These are phyloP conservation scores for Dryas alaskensis DNA, from an alignment of 306 rosid species.

Conservation along the genomic window DNA sequence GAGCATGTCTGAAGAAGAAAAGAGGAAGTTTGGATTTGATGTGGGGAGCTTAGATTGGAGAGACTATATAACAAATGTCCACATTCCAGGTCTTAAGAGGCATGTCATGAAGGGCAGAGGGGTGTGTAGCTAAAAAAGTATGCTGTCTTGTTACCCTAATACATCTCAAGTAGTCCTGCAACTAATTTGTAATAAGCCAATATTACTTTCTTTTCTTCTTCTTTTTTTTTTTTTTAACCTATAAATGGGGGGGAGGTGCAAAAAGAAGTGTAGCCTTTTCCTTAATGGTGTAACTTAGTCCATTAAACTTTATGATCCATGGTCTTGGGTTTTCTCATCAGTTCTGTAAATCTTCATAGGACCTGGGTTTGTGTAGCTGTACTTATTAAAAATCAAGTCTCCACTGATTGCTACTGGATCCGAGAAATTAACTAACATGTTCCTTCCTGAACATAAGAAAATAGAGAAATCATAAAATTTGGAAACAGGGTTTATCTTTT, in stretches of 20 bases:
- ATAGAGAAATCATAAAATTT: not conserved
- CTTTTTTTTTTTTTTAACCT: not conserved
- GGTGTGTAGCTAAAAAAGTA: not conserved
- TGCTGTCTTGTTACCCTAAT: slow-evolving; percentile 14
- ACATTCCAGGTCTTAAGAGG: slow-evolving; percentile 82
- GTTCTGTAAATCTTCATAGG: slow-evolving; percentile 30
- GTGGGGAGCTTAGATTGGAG: slow-evolving; percentile 77
- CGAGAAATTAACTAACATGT: not conserved
- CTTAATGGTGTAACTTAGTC: slow-evolving; percentile 41
- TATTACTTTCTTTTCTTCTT: not conserved
- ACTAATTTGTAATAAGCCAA: slow-evolving; percentile 33
- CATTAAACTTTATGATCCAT: slow-evolving; percentile 28
- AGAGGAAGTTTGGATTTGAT: slow-evolving; percentile 72
- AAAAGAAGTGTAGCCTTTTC: slow-evolving; percentile 28
- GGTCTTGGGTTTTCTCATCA: slow-evolving; percentile 10
- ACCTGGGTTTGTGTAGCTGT: slow-evolving; percentile 6
- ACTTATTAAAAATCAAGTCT: slow-evolving; percentile 5
- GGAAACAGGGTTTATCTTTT: no score
- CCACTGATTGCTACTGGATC: not conserved
- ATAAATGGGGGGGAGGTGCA: slow-evolving; percentile 17
- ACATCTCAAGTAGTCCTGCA: slow-evolving; percentile 25
- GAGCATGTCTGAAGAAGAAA: slow-evolving; percentile 80
- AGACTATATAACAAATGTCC: slow-evolving; percentile 77
- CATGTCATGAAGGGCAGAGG: slow-evolving; percentile 87
- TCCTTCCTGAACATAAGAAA: not conserved